A percentile compares a stretch with the other conserved stretches of the same genome.
Evolutionary conservation across 2,329 filamentous ascomycete species (phyloP).

Genomic region (Anthostomella pinea): DNA sequence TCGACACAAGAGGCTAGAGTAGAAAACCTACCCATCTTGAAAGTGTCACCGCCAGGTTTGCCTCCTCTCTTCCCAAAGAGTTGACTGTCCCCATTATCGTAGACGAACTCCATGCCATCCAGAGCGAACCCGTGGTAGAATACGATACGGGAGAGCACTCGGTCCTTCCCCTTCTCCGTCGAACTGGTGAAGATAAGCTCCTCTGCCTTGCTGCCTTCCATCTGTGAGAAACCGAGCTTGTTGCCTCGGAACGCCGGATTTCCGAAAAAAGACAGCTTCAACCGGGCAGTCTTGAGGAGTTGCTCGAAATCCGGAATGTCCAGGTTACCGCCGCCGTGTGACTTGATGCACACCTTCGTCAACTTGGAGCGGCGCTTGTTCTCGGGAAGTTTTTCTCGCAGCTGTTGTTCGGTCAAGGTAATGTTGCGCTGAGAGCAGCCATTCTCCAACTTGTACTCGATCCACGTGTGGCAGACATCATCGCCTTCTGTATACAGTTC

Average conservation of each 20-base stretch:
- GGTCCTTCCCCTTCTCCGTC: constrained; percentile 61
- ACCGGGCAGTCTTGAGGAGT: constrained; percentile 68
- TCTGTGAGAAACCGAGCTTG: constrained; percentile 68
- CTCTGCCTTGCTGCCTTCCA: constrained; percentile 66
- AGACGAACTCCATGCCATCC: constrained; percentile 88
- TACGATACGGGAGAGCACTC: constrained; percentile 70
- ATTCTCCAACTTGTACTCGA: constrained; percentile 70
- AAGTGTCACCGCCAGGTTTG: constrained; percentile 66
- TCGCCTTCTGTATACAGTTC: constrained; percentile 82
- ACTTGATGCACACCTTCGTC: constrained; percentile 71
- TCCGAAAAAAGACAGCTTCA: constrained; percentile 70
- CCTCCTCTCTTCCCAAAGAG: constrained; percentile 81
- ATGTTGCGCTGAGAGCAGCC: constrained; percentile 68
- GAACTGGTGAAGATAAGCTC: constrained; percentile 74
- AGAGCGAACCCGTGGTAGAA: constrained; percentile 75
- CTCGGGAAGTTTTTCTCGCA: constrained; percentile 69
- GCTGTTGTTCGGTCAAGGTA: constrained; percentile 68
- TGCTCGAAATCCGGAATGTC: constrained; percentile 74
- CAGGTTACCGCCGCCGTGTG: constrained; percentile 69
- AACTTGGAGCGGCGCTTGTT: constrained; percentile 65
- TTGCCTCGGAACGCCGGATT: constrained; percentile 74
- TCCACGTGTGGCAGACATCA: constrained; percentile 73
- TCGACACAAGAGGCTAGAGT: neutral
- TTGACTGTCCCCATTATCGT: constrained; percentile 81
- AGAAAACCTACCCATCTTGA: constrained; percentile 65